Conservation (phyloP, 2,329 filamentous ascomycete genomes). For the Fusarium sp. region DNA sequence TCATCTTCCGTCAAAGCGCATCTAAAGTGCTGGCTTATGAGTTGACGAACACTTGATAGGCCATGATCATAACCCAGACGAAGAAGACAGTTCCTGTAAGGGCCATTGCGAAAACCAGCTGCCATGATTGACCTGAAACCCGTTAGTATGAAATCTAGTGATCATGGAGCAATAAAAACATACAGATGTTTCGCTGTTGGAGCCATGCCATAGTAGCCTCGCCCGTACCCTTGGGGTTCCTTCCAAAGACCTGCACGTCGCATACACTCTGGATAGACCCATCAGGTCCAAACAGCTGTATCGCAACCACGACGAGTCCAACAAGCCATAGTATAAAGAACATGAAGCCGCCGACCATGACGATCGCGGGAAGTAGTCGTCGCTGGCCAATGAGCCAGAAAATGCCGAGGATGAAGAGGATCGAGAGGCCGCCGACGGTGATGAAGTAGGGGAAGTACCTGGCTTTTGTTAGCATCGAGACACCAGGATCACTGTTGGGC, state of each 20-base stretch:
- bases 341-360: constrained; percentile 73
- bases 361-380: constrained; percentile 69
- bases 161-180: constrained; percentile 48
- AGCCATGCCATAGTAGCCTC: constrained; percentile 70
- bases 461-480: constrained; percentile 4
- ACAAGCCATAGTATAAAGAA: constrained; percentile 76
- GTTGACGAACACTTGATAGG: constrained; percentile 70
- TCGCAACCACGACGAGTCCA: constrained; percentile 69
- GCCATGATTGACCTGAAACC: constrained; percentile 68
- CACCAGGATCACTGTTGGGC: too few relatives aligned
- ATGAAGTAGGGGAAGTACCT: constrained; percentile 78
- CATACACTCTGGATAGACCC: constrained; percentile 71
- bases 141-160: constrained; percentile 26
- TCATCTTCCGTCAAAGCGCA: neutral
- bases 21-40: constrained; percentile 42
- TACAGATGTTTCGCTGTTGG: constrained; percentile 72
- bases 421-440: constrained; percentile 66
- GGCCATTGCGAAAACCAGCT: constrained; percentile 71
- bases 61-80: constrained; percentile 76
- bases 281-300: constrained; percentile 71
- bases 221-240: constrained; percentile 62
- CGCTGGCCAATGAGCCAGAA: constrained; percentile 71
- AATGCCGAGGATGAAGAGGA: constrained; percentile 73
- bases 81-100: constrained; percentile 70
- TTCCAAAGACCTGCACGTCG: constrained; percentile 66